Conservation (phyloP, 2,329 filamentous ascomycete genomes). For the Xylaria sp. region DNA sequence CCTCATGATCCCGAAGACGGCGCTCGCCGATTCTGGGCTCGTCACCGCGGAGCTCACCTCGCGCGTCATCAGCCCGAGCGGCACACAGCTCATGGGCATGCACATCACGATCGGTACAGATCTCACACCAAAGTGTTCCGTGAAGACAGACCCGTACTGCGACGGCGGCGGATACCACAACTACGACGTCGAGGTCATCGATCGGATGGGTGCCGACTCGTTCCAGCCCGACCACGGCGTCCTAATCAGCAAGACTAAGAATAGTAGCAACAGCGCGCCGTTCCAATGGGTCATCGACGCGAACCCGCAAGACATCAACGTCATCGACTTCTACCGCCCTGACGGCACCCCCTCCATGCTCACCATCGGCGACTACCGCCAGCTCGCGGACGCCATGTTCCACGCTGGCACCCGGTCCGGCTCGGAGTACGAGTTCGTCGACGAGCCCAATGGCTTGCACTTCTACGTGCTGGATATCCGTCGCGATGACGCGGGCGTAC, state of each 20-base stretch:
- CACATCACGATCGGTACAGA: conserved; percentile 54
- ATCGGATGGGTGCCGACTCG: conserved; percentile 59
- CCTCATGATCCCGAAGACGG: conserved; percentile 51
- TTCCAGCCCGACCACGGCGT: conserved; percentile 59
- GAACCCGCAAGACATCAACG: conserved; percentile 57
- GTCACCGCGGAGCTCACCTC: conserved; percentile 55
- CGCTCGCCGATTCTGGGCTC: conserved; percentile 49
- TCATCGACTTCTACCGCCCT: conserved; percentile 56
- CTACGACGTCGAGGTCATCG: conserved; percentile 59
- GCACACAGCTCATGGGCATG: conserved; percentile 51
- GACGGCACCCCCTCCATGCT: conserved; percentile 54
- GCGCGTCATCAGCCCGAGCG: conserved; percentile 50
- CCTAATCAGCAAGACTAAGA: conserved; percentile 60
- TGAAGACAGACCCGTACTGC: conserved; percentile 51
- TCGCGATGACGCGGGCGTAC: conserved; percentile 48
- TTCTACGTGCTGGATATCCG: conserved; percentile 54
- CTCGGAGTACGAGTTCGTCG: conserved; percentile 55
- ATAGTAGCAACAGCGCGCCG: conserved; percentile 45
- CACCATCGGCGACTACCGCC: conserved; percentile 59
- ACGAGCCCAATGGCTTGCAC: conserved; percentile 54
- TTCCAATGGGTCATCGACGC: conserved; percentile 63
- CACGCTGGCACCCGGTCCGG: conserved; percentile 59
- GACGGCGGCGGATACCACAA: conserved; percentile 57
- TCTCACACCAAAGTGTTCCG: conserved; percentile 51
- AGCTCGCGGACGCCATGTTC: conserved; percentile 59